Percentiles rank a stretch among this genome's conserved stretches.
Conservation (phyloP, 192 early-diverging fungal species). For the Dissophora ornata region DNA sequence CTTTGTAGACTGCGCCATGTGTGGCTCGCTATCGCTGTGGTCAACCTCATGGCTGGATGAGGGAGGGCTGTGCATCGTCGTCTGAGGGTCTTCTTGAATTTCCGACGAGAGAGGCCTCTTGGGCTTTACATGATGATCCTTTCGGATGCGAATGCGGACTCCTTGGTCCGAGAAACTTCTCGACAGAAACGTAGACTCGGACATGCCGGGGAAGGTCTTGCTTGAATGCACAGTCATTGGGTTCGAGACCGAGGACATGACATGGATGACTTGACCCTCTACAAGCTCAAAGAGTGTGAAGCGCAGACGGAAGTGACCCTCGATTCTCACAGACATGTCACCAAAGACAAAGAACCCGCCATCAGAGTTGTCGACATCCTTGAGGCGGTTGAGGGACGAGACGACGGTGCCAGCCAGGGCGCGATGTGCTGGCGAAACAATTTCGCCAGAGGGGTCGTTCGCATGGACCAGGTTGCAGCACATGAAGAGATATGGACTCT, state of each 20-base stretch:
- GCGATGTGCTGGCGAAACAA: conserved; percentile 74
- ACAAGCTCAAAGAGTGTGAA: conserved; percentile 92
- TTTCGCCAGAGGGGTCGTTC: conserved; percentile 74
- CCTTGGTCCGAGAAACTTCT: conserved; percentile 95
- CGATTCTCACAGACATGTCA: conserved; percentile 86
- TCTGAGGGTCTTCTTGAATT: not conserved
- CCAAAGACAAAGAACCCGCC: conserved; percentile 97
- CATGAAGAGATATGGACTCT: conserved; percentile 95
- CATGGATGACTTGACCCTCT: conserved; percentile 58
- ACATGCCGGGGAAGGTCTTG: conserved; percentile 93
- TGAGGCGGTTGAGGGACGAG: conserved; percentile 86
- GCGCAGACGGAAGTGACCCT: conserved; percentile 82
- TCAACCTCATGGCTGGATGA: conserved; percentile 34
- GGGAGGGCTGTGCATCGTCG: conserved; percentile 32
- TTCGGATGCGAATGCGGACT: conserved; percentile 91
- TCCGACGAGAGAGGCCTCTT: conserved; percentile 11
- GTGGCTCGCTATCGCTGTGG: conserved; percentile 23
- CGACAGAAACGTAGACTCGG: conserved; percentile 88
- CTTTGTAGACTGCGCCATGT: not conserved
- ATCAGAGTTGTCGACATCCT: conserved; percentile 84
- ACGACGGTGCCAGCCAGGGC: conserved; percentile 90
- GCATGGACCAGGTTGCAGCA: conserved; percentile 85
- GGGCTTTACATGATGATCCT: conserved; percentile 73
- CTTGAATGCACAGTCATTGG: conserved; percentile 84
- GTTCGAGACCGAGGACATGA: conserved; percentile 79